These are phyloP conservation scores for Clausena lansium DNA, from an alignment of 345 rosid genomes.

Conservation along the genomic window DNA sequence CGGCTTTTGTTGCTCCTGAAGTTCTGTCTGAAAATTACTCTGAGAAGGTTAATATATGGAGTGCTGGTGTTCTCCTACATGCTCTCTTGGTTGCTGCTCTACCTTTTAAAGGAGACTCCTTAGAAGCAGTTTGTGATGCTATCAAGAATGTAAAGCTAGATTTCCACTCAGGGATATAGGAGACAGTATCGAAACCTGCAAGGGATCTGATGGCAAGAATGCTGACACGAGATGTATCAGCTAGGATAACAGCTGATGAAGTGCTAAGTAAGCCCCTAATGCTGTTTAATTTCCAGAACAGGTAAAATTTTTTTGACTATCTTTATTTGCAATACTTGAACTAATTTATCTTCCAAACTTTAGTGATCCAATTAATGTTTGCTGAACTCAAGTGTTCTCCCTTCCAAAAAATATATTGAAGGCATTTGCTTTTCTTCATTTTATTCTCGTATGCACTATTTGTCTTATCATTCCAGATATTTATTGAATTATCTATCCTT, in stretches of 20 bases:
- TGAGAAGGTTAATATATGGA: constrained; percentile 93
- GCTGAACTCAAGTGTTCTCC: neutral
- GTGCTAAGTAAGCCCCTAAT: constrained; percentile 62
- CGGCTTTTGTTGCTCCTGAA: constrained; percentile 93
- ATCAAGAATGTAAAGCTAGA: constrained; percentile 79
- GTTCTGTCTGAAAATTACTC: constrained; percentile 76
- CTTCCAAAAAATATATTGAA: neutral
- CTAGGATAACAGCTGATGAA: constrained; percentile 87
- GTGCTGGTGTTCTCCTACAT: constrained; percentile 86
- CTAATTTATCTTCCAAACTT: neutral
- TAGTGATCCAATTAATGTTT: neutral
- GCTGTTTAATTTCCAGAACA: constrained; percentile 7
- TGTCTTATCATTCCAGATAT: neutral
- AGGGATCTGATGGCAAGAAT: constrained; percentile 78
- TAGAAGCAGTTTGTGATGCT: constrained; percentile 76
- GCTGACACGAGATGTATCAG: constrained; percentile 89
- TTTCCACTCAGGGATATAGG: constrained; percentile 77
- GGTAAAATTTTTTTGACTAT: neutral
- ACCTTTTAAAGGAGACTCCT: constrained; percentile 85
- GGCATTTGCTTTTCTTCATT: neutral
- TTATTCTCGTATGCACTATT: neutral
- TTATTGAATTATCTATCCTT: neutral
- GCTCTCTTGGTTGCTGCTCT: constrained; percentile 73
- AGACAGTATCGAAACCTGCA: constrained; percentile 80
- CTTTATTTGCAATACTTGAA: neutral